Evolutionary conservation across 2,329 filamentous ascomycete genomes (phyloP).

Genomic region (Colletotrichum sp.): DNA sequence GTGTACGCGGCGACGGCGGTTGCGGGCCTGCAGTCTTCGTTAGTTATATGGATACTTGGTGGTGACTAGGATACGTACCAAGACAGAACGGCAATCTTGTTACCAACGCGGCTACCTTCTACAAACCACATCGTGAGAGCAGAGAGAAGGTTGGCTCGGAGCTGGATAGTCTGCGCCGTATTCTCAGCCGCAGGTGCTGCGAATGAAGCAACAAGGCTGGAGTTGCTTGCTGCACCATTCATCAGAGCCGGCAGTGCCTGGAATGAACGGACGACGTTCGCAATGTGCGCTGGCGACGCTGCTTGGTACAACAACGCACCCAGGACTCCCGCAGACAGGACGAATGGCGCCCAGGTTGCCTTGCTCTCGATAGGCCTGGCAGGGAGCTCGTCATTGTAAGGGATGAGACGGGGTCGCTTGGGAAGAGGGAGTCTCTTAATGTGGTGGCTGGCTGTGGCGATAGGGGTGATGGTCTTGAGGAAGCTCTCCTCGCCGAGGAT

Average conservation of each 20-base stretch:
- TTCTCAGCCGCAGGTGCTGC: neutral
- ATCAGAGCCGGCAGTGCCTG: neutral
- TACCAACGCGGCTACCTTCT: neutral
- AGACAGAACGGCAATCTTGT: neutral
- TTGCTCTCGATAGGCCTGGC: neutral
- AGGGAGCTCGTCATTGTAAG: constrained; percentile 1
- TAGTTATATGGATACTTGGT: neutral
- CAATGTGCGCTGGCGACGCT: neutral
- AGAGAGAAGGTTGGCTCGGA: neutral
- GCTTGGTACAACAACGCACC: neutral
- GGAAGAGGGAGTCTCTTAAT: neutral
- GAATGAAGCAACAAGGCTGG: neutral
- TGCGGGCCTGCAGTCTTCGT: neutral
- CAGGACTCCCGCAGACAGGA: neutral
- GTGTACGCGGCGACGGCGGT: neutral
- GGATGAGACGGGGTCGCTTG: neutral
- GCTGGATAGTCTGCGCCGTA: neutral
- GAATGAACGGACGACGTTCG: neutral
- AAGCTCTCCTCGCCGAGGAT: neutral
- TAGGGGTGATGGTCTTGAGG: neutral
- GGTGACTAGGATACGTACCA: neutral
- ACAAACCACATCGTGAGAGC: neutral
- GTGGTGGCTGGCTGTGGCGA: neutral
- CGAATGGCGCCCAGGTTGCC: neutral
- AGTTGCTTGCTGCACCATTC: neutral